Percentiles rank a stretch among this genome's conserved stretches.
phyloP scores from a whole-genome alignment of 192 early-diverging fungal species.

The Pilaira anomala region DNA sequence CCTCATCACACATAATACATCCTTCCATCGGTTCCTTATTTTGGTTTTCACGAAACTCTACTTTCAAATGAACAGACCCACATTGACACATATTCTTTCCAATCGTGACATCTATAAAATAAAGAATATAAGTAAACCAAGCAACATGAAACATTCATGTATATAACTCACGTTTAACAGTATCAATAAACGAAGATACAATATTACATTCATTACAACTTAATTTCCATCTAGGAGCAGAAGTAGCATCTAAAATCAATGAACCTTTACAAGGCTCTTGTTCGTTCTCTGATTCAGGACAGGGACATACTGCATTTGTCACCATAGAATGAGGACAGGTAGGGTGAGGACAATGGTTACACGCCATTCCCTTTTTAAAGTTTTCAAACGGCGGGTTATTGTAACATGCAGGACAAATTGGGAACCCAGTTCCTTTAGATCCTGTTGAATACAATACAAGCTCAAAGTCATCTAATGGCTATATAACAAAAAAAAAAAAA shows the following conservation, averaged over 20 bases:
- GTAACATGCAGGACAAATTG: slow-evolving; percentile 52
- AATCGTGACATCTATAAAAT: slow-evolving; percentile 31
- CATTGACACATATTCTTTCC: slow-evolving; percentile 42
- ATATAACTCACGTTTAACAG: slow-evolving; percentile 34
- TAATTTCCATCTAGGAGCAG: slow-evolving; percentile 51
- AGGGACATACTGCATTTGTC: slow-evolving; percentile 42
- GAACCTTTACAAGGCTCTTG: slow-evolving; percentile 34
- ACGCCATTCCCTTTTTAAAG: slow-evolving; percentile 45
- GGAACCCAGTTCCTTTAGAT: slow-evolving; percentile 55
- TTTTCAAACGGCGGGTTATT: slow-evolving; percentile 54
- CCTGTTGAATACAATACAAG: slow-evolving; percentile 51
- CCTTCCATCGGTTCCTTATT: slow-evolving; percentile 28
- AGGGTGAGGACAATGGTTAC: slow-evolving; percentile 52
- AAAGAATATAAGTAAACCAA: background rate
- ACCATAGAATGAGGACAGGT: slow-evolving; percentile 47
- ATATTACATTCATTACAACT: slow-evolving; percentile 52
- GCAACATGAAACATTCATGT: background rate
- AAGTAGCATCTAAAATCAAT: slow-evolving; percentile 49
- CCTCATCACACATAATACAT: slow-evolving; percentile 51
- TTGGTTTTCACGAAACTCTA: slow-evolving; percentile 46
- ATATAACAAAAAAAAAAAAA: background rate
- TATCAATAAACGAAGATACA: slow-evolving; percentile 46
- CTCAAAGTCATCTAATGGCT: slow-evolving; percentile 55
- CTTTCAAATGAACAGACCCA: slow-evolving; percentile 38
- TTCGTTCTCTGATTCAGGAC: slow-evolving; percentile 32